Percentiles rank a stretch among this genome's conserved stretches.
These are phyloP conservation scores for Monosporascus sp. DNA, from an alignment of 2,329 filamentous ascomycete genomes.

Conservation along the genomic window DNA sequence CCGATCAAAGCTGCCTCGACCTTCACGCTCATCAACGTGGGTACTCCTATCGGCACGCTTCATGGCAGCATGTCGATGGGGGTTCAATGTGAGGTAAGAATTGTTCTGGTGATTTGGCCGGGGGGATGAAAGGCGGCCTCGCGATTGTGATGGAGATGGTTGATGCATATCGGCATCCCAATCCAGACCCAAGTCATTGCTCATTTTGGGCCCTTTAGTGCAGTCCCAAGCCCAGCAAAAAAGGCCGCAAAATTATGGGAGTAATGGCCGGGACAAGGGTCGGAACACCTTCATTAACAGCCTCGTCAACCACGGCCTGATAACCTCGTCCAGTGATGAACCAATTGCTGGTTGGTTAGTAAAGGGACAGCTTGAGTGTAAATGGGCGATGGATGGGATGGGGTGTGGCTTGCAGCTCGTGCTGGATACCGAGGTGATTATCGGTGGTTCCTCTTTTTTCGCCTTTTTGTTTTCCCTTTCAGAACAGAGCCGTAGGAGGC, in stretches of 20 bases:
- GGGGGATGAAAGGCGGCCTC: constrained; percentile 7
- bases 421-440: neutral
- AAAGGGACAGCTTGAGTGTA: neutral
- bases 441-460: neutral
- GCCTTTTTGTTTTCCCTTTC: no score
- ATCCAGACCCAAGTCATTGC: neutral
- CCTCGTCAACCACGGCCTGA: neutral
- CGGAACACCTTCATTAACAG: neutral
- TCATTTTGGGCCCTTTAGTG: neutral
- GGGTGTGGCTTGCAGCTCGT: neutral
- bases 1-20: constrained; percentile 29
- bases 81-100: constrained; percentile 10
- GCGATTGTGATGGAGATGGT: neutral
- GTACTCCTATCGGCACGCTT: constrained; percentile 32
- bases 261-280: neutral
- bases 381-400: neutral
- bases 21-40: constrained; percentile 28
- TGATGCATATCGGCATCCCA: neutral
- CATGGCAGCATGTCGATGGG: constrained; percentile 35
- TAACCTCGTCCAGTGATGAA: neutral
- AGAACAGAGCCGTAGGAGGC: no score
- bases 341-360: neutral
- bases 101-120: constrained; percentile 10
- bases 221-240: neutral
- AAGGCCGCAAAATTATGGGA: neutral